A percentile compares a stretch with the other conserved stretches of the same genome.
Evolutionary conservation across 331 rosid genomes (phyloP).

Genomic region (Cydonia oblonga): DNA sequence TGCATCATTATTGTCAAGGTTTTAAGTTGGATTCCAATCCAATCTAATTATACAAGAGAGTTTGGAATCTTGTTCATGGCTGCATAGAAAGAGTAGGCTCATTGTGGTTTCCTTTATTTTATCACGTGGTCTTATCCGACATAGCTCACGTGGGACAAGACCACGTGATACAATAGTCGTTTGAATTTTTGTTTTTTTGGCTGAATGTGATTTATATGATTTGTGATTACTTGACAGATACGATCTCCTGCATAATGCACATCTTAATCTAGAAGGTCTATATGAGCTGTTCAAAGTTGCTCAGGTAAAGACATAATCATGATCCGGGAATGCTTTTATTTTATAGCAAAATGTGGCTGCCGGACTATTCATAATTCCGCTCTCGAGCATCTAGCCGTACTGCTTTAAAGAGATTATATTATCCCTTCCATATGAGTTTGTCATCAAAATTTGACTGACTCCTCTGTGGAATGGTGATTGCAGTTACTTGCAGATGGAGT

Average conservation of each 20-base stretch:
- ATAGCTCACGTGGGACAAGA: neutral
- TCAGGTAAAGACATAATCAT: conserved; percentile 49
- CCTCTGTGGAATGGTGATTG: conserved; percentile 14
- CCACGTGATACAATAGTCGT: no score
- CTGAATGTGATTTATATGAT: neutral
- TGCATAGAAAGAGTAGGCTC: neutral
- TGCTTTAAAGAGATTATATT: neutral
- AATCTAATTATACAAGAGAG: neutral
- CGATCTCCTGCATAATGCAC: conserved; percentile 95
- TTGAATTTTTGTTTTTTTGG: no score
- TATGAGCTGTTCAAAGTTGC: conserved; percentile 90
- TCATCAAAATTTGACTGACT: conserved; percentile 6
- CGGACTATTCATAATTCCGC: neutral
- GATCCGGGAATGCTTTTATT: neutral
- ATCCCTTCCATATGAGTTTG: neutral
- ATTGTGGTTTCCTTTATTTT: neutral
- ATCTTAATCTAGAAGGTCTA: conserved; percentile 83
- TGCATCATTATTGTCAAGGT: neutral
- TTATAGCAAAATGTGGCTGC: neutral
- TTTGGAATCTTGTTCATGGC: neutral
- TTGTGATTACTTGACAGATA: conserved; percentile 43
- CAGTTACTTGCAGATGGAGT: conserved; percentile 97
- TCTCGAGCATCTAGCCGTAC: neutral
- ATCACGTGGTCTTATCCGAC: neutral
- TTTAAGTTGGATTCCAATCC: neutral